These are phyloP conservation scores for Hypoxylon lienhwacheense DNA, from an alignment of 495 filamentous ascomycete species.

Conservation along the genomic window DNA sequence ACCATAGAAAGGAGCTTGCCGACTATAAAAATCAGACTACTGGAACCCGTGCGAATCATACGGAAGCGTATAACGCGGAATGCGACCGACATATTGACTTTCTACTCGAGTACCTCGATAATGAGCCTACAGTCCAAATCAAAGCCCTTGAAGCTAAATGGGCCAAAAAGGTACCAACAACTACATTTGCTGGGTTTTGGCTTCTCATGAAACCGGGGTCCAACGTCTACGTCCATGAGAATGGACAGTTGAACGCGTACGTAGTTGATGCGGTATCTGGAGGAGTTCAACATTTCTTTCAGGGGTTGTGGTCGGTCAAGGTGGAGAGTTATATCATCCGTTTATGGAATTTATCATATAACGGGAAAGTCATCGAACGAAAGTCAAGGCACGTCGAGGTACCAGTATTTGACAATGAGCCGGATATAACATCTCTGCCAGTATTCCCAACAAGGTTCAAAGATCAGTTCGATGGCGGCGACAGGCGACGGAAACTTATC, in stretches of 20 bases:
- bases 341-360: conserved; percentile 8
- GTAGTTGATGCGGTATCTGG: conserved; percentile 1
- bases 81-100: conserved; percentile 6
- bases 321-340: conserved; percentile 2
- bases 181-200: conserved; percentile 9
- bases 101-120: conserved; percentile 6
- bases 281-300: conserved; percentile 1
- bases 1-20: conserved; percentile 4
- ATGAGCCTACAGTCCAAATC: conserved; percentile 4
- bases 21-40: conserved; percentile 1
- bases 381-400: neutral
- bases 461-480: neutral
- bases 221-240: conserved; percentile 2
- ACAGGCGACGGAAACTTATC: conserved; percentile 2
- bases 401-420: conserved; percentile 5
- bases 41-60: conserved; percentile 5
- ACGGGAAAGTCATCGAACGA: conserved; percentile 1
- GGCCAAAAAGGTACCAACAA: conserved; percentile 10
- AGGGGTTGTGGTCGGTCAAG: neutral
- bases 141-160: conserved; percentile 7
- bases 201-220: conserved; percentile 5
- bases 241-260: conserved; percentile 12
- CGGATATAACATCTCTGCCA: conserved; percentile 3
- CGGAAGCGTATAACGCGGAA: conserved; percentile 4
- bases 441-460: conserved; percentile 10